A percentile compares a stretch with the other conserved stretches of the same genome.
These are phyloP conservation scores for Saccharomycopsis sp. DNA, from an alignment of 805 yeast species.

Conservation along the genomic window DNA sequence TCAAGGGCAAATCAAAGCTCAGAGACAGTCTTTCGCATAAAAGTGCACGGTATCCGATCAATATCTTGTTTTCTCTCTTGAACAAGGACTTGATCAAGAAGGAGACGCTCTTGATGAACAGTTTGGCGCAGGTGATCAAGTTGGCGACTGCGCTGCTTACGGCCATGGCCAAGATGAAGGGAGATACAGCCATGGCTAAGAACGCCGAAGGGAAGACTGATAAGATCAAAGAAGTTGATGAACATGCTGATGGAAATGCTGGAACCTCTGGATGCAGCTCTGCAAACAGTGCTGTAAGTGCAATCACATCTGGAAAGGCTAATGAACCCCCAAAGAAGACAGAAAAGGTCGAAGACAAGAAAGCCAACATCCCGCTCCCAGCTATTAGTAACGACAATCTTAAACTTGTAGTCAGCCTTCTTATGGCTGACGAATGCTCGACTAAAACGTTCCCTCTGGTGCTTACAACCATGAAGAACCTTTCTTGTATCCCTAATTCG, in stretches of 20 bases:
- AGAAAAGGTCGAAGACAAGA: conserved; percentile 9
- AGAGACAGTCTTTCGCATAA: conserved; percentile 31
- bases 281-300: too few species aligned
- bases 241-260: conserved; percentile 2
- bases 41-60: conserved; percentile 62
- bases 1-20: conserved; percentile 27
- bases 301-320: too few species aligned
- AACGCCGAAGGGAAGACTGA: too few species aligned
- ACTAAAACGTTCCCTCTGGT: conserved; percentile 81
- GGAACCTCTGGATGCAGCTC: too few species aligned
- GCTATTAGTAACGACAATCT: conserved; percentile 56
- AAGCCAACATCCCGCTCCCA: conserved; percentile 44
- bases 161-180: conserved; percentile 41
- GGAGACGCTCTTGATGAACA: conserved; percentile 70
- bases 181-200: conserved; percentile 7
- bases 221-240: neutral
- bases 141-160: conserved; percentile 69
- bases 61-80: conserved; percentile 54
- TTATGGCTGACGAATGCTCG: conserved; percentile 78
- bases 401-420: conserved; percentile 54
- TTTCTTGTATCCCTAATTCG: conserved; percentile 56
- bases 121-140: conserved; percentile 67
- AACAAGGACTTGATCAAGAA: conserved; percentile 60
- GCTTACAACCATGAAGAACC: conserved; percentile 70
- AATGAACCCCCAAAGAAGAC: too few species aligned